Base-by-base conservation (phyloP, 176 grass and related monocot species). In the Aegilops umbellulata region DNA sequence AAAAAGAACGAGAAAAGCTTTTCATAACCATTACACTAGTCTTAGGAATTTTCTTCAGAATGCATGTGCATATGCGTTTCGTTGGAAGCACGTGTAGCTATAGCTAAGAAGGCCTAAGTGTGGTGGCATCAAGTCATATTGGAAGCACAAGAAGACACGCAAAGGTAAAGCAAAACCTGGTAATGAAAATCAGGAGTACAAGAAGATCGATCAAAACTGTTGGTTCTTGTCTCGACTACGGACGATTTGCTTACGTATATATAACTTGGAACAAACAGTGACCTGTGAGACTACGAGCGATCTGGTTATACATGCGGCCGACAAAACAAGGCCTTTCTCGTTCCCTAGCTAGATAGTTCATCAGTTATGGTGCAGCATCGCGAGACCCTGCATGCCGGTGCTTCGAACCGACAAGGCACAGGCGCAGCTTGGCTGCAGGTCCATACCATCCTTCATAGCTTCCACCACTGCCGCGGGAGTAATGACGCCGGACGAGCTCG, bases 401-500 rank as follows among this genome's bases (percentile, higher is more conserved):
- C 71, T 32, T 49, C 6, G 27, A 65, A 12, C 73, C 16, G 63
- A 39, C 44, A 85, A 29, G 35, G 22, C 61, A 14, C 22, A 25
- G 22, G n/a, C 62, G 14, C 22, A 26, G 22, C 20, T 26, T 13
- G 39, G 39, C 41, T 32, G 39, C 62, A 22, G 10, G 79, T 15
- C 38, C 39, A 31, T 22, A 9, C 55, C 55, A 22, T 58, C 55
- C 19, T 15, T 26, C 25, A 49, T 22, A 4, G 61, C 61, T 32
- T 67, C 79, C 42, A 6, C 42, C 27, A 49, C 4, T 22, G 32
- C 60, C 14, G 42, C n/a, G 14, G 81, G 3, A 6, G 15, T 3
- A 1, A 65, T 29, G 8, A 65, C 49, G 16, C 5, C 35, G 3
- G 81, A 87, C 17, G 89, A 91, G 29, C 85, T 87, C 29, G 81